Evolutionary conservation across 148 eudicot genomes (phyloP), one percentile per base, ranked within the genome.

Genomic region (Euryodendron excelsum): DNA sequence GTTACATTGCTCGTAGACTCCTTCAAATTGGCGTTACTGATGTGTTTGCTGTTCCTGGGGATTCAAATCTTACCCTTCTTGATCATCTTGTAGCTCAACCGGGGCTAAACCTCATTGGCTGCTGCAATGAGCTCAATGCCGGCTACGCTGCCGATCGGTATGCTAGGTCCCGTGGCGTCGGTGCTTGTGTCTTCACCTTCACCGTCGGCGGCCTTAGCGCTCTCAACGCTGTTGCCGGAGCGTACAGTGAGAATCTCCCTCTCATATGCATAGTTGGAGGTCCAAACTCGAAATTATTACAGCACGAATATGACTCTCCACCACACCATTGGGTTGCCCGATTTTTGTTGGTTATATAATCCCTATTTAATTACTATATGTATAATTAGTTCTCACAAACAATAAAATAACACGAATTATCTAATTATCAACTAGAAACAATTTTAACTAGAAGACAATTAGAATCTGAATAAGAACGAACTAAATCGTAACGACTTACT

Each of bases 111-210:
- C n/a, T n/a, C n/a, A n/a, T n/a, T n/a, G n/a, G n/a, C n/a, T n/a
- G n/a, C n/a, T n/a, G n/a, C n/a, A n/a, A 92, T 77, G 97, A 92
- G 83, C 97, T 92, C 23, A 92, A 92, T 82, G 97, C 97, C 7
- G 97, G 97, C 0, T 92, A 92, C 70, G 97, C 97, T 0, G 97
- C 97, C 4, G 97, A 92, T 25, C 94, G 97, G 0, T 92, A 87
- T 73, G 97, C 97, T 1, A 77, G 97, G 17, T 68, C 83, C 0
- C 88, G 91, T 0, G 97, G 97, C 6, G 97, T 92, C 4, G 97
- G 97, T 20, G 94, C 94, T 0, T 90, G 94, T 58, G 97, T 75
- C 0, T 94, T 89, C 1, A 92, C 97, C 3, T 92, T 92, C 68
- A 92, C 97, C 15, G 97, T 92, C 33, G 97, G 97, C 0, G 97